Evolutionary conservation across 148 eudicot genomes (phyloP).

Genomic region (Vaccinium corymbosum): DNA sequence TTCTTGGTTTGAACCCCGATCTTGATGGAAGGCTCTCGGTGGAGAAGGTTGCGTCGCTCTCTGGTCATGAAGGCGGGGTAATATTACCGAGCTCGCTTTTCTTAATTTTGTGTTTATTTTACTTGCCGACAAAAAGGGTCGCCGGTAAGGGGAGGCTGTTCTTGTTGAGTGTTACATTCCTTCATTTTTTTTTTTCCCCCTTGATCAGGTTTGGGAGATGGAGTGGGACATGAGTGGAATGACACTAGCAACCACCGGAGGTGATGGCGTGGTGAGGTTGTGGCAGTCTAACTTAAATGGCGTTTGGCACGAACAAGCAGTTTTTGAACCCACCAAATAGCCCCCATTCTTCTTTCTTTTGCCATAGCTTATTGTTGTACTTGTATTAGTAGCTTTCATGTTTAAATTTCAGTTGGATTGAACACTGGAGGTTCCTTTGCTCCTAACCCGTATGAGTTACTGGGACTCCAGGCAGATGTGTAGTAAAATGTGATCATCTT

Average conservation of each 20-base stretch:
- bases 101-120: not conserved
- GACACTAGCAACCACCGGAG: conserved; percentile 84
- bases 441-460: not conserved
- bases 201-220: conserved; percentile 82
- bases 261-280: conserved; percentile 67
- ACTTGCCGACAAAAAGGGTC: not conserved
- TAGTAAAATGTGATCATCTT: not conserved
- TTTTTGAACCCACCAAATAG: conserved; percentile 42
- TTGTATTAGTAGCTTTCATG: not conserved
- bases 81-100: not conserved
- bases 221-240: conserved; percentile 99
- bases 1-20: conserved; percentile 73
- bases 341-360: not conserved
- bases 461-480: not conserved
- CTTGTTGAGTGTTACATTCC: not conserved
- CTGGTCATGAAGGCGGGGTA: conserved; percentile 81
- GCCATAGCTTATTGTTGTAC: not conserved
- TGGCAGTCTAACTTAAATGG: conserved; percentile 95
- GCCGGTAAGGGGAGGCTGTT: not conserved
- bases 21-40: conserved; percentile 76
- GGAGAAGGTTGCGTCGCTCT: conserved; percentile 58
- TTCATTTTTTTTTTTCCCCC: not conserved
- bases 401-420: not conserved
- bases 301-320: conserved; percentile 86
- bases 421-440: not conserved